A percentile compares a stretch with the other conserved stretches of the same genome.
phyloP scores from a whole-genome alignment of 306 rosid species.

The Bauhinia variegata region DNA sequence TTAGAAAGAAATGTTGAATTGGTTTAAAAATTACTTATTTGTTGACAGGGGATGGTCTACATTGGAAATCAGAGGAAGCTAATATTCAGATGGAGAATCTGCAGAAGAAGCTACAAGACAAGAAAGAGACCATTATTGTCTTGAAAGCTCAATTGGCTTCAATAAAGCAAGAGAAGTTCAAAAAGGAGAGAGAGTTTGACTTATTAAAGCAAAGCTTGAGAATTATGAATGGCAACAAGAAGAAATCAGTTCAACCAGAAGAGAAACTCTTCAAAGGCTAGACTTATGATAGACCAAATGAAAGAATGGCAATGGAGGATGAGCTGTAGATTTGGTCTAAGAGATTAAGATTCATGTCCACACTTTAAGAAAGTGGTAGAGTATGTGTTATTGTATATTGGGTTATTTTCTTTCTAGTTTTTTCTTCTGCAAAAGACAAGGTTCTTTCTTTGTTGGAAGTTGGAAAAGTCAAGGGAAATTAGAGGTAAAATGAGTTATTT shows the following conservation, averaged over 20 bases:
- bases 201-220: slow-evolving; percentile 86
- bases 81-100: slow-evolving; percentile 63
- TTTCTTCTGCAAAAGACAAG: slow-evolving; percentile 8
- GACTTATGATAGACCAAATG: no score
- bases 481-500: slow-evolving; percentile 24
- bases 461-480: not conserved
- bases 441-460: slow-evolving; percentile 8
- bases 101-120: slow-evolving; percentile 58
- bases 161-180: slow-evolving; percentile 61
- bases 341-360: slow-evolving; percentile 4
- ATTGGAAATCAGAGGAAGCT: slow-evolving; percentile 78
- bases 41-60: slow-evolving; percentile 61
- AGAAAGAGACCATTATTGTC: slow-evolving; percentile 60
- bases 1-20: no score
- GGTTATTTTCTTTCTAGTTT: slow-evolving; percentile 1
- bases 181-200: slow-evolving; percentile 75
- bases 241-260: slow-evolving; percentile 41
- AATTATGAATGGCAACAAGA: slow-evolving; percentile 67
- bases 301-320: slow-evolving; percentile 43
- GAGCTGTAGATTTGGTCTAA: slow-evolving; percentile 20
- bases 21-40: not conserved
- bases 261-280: slow-evolving; percentile 31
- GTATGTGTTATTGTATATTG: slow-evolving; percentile 9
- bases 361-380: slow-evolving; percentile 22
- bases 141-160: slow-evolving; percentile 52